These are phyloP conservation scores for Rhizoclosmatium hyalinum DNA, from an alignment of 371 early-diverging fungal genomes.

Conservation along the genomic window DNA sequence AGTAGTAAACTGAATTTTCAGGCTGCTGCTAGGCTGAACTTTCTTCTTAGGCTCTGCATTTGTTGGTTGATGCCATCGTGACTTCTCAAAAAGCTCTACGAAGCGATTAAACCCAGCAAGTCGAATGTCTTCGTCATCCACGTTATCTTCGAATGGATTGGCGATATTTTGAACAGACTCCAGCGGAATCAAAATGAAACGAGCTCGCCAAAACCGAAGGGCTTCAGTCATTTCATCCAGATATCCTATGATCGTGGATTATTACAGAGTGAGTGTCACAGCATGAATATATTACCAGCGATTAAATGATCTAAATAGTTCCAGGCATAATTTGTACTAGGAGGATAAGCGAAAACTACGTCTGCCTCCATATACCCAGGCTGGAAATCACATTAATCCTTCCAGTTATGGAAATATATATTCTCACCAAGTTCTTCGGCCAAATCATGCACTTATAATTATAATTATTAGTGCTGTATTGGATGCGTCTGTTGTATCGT, in stretches of 20 bases:
- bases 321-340: conserved; percentile 84
- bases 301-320: conserved; percentile 79
- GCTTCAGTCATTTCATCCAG: conserved; percentile 82
- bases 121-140: conserved; percentile 90
- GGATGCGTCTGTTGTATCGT: conserved; percentile 79
- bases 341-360: conserved; percentile 78
- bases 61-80: conserved; percentile 33
- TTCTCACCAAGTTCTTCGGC: conserved; percentile 68
- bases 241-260: conserved; percentile 80
- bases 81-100: conserved; percentile 47
- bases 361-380: conserved; percentile 63
- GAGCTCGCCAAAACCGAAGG: conserved; percentile 83
- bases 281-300: conserved; percentile 3
- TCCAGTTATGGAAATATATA: too few relatives aligned
- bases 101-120: conserved; percentile 80
- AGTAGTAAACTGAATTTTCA: conserved; percentile 46
- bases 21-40: background rate
- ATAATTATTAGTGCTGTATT: conserved; percentile 64
- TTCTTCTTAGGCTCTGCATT: background rate
- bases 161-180: conserved; percentile 66
- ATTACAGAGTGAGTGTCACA: background rate
- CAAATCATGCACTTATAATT: conserved; percentile 87
- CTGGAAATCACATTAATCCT: background rate
- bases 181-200: conserved; percentile 89
- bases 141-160: conserved; percentile 59